Conservation (phyloP, 257 asterid genomes). For the Solanum corneliomulleri region DNA sequence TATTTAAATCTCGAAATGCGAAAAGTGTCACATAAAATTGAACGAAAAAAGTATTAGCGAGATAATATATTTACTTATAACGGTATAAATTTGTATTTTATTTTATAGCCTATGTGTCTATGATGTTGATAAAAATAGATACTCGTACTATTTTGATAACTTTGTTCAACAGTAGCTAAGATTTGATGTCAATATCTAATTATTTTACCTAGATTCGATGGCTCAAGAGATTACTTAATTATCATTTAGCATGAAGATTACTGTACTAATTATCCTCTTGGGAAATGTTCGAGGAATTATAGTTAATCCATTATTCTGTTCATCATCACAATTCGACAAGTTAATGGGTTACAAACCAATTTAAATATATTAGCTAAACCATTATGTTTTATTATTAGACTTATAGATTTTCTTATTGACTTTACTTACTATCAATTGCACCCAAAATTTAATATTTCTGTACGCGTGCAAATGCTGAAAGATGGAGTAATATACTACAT, state of each 20-base stretch:
- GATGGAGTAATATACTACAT: neutral
- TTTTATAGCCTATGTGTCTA: neutral
- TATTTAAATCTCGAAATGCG: no score
- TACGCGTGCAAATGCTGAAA: neutral
- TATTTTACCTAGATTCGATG: neutral
- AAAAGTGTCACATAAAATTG: accelerated
- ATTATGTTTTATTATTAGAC: neutral
- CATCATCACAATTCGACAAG: neutral
- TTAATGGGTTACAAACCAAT: neutral
- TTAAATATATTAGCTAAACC: neutral
- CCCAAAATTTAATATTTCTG: neutral
- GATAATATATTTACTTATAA: no score
- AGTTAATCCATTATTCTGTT: neutral
- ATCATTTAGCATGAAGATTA: neutral
- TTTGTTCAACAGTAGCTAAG: neutral
- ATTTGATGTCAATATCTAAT: neutral
- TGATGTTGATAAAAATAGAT: neutral
- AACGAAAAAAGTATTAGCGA: no score
- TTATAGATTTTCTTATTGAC: neutral
- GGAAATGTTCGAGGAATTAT: neutral
- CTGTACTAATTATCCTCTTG: neutral
- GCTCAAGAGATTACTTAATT: neutral
- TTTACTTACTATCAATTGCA: neutral
- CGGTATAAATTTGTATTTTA: no score
- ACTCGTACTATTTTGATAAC: neutral